Base-by-base conservation (phyloP, 73 alveolate genomes). In the Stentor roeselii region DNA sequence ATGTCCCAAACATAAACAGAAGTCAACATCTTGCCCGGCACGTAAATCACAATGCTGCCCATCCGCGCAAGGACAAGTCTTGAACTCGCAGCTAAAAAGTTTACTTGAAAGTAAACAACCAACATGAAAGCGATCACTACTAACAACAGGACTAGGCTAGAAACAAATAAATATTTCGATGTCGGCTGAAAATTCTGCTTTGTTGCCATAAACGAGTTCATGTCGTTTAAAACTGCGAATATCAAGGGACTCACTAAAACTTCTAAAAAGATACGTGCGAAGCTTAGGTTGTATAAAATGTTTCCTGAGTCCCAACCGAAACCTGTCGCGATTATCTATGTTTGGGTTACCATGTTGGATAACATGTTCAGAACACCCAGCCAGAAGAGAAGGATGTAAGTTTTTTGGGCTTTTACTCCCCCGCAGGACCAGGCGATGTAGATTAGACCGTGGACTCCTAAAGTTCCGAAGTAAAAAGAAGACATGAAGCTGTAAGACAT, bases 351-450 rank as follows among this genome's bases (percentile, higher is more conserved):
- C 80, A 67, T 67, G 37, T 40, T 67, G 14, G n/a, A 21, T 30
- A 67, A 21, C n/a, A 32, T 21, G 11, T 67, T 36, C 11, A 67
- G 41, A 0, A 67, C 27, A 11, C 80, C 80, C 21, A 67, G 80
- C 37, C 80, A 67, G 37, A 67, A 67, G 27, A 67, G 34, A 34
- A 67, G 80, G 37, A 67, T 67, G 41, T 67, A 67, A 1, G 80
- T 21, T 67, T 67, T 67, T 32, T 67, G 80, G 42, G 80, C 80
- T 67, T 67, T 67, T 67, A 67, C 37, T 67, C 80, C 80, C 34
- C 80, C 80, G 2, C 80, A 67, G 1, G 80, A n/a, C 42, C 80
- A 67, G 41, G 80, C 80, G 27, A 67, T 67, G 37, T 21, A 67
- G 34, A 67, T 67, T 21, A 67, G 37, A 0, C 80, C 80, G 34